Base-by-base conservation (phyloP, 371 early-diverging fungal genomes). In the Mucor indicus region DNA sequence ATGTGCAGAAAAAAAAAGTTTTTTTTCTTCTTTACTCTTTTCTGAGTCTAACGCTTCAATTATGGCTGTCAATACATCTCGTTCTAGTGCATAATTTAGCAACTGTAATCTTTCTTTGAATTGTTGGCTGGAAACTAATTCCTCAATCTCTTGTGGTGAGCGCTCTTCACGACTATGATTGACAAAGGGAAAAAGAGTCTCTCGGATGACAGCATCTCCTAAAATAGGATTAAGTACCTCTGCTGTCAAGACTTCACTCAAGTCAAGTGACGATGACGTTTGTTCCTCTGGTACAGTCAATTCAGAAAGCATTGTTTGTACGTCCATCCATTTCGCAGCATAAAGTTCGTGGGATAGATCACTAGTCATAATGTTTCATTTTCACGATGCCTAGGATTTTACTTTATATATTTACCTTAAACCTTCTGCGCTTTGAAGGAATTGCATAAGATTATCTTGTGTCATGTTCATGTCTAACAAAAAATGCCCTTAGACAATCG, bases 81-180 rank as follows among this genome's bases (percentile, higher is more conserved):
- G 78, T 50, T 85, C 76, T 21, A 90, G 68, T 23, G 86, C 84
- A 17, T 64, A 63, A 47, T 80, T 79, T 45, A 90, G 61, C 1
- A 80, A 69, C 10, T 74, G 79, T 31, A 89, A 61, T 29, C 88
- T 79, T 63, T 86, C 83, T 37, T 75, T 77, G 60, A 90, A 89
- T 54, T 85, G 86, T 37, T 87, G 81, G 24, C 82, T 81, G 19
- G 75, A 65, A 1, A 85, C 67, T 13, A 87, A 71, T 40, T 79
- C 76, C 7, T 78, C 75, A 13, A 87, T 60, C 31, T 83, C 74
- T 36, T 75, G 81, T 10, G 68, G 63, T 1, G 80, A 70, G 13
- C 62, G 66, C n/a, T n/a, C n/a, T 15, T 71, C 65, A 6, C 21
- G 9, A 15, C 64, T 59, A 30, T 81, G 81, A 3, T 81, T 86